A percentile compares a stretch with the other conserved stretches of the same genome.
Evolutionary conservation across 306 rosid genomes (phyloP).

Genomic region (Dryas alaskensis): DNA sequence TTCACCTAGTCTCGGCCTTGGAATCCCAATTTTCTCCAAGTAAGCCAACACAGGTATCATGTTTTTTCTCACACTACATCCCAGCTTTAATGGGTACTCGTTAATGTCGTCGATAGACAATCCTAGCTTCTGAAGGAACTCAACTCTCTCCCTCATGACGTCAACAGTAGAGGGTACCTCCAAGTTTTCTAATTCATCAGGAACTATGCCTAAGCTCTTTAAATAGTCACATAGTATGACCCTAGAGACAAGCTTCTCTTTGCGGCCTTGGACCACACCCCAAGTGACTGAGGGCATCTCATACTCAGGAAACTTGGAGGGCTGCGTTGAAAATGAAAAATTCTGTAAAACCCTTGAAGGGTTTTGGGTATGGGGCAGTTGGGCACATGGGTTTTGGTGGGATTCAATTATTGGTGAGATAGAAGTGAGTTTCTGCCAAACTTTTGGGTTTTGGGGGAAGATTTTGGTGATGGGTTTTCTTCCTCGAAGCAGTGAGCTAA

Average conservation of each 20-base stretch:
- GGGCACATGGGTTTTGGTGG: conserved; percentile 22
- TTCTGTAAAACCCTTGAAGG: conserved; percentile 47
- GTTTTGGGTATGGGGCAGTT: conserved; percentile 33
- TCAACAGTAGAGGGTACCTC: conserved; percentile 89
- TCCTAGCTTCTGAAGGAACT: conserved; percentile 78
- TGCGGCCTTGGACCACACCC: conserved; percentile 93
- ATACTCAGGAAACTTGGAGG: conserved; percentile 75
- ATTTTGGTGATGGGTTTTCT: conserved; percentile 38
- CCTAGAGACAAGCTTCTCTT: conserved; percentile 85
- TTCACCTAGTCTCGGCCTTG: conserved; percentile 67
- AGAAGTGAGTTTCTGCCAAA: conserved; percentile 18
- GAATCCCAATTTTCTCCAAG: conserved; percentile 85
- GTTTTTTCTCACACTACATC: conserved; percentile 81
- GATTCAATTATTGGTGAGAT: conserved; percentile 22
- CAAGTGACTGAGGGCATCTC: conserved; percentile 93
- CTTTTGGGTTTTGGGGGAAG: conserved; percentile 18
- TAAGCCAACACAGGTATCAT: conserved; percentile 82
- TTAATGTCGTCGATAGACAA: conserved; percentile 71
- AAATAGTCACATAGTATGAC: conserved; percentile 78
- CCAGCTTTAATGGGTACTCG: conserved; percentile 74
- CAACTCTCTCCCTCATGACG: conserved; percentile 80
- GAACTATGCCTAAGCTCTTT: conserved; percentile 74
- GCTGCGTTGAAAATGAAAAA: conserved; percentile 46
- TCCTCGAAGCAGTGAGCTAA: conserved; percentile 39
- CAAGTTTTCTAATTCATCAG: conserved; percentile 71